Percentiles rank a stretch among this genome's conserved stretches.
These are phyloP conservation scores for Paracamarosporium sp. DNA, from an alignment of 2,329 filamentous ascomycete genomes.

Conservation along the genomic window DNA sequence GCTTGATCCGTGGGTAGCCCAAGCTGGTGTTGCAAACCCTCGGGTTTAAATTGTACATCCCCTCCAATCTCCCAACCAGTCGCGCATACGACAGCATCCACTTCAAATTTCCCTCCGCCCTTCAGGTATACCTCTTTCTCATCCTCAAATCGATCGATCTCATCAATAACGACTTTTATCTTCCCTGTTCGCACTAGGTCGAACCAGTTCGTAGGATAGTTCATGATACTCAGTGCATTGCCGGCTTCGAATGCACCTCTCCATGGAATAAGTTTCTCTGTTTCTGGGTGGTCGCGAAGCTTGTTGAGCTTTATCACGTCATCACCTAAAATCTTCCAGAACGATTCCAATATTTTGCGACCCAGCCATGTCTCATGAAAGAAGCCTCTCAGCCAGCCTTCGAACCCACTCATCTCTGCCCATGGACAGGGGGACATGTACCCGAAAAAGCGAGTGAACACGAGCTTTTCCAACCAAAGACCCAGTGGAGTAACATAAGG, in stretches of 20 bases:
- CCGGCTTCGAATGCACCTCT: slow-evolving; percentile 59
- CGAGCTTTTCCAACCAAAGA: slow-evolving; percentile 71
- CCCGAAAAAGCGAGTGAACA: slow-evolving; percentile 70
- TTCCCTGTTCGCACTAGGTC: slow-evolving; percentile 60
- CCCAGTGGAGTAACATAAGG: slow-evolving; percentile 72
- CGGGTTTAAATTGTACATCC: slow-evolving; percentile 56
- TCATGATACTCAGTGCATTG: slow-evolving; percentile 65
- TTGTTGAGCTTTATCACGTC: slow-evolving; percentile 59
- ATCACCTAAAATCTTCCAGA: slow-evolving; percentile 63
- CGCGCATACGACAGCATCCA: slow-evolving; percentile 61
- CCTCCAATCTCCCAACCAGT: slow-evolving; percentile 65
- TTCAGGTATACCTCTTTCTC: slow-evolving; percentile 55
- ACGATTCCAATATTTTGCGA: slow-evolving; percentile 60
- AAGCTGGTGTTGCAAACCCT: slow-evolving; percentile 51
- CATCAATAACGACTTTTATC: slow-evolving; percentile 63
- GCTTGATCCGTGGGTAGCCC: slow-evolving; percentile 52
- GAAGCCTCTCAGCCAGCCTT: slow-evolving; percentile 58
- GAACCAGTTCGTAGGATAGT: slow-evolving; percentile 65
- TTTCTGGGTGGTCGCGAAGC: slow-evolving; percentile 52
- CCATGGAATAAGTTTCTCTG: slow-evolving; percentile 52
- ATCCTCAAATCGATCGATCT: slow-evolving; percentile 58
- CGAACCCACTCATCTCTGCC: slow-evolving; percentile 68
- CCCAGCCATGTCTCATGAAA: slow-evolving; percentile 66
- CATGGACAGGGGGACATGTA: slow-evolving; percentile 80
- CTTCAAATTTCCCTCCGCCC: slow-evolving; percentile 51